phyloP scores from a whole-genome alignment of 768 basidiomycete genomes.

The Calocybe cyanea region DNA sequence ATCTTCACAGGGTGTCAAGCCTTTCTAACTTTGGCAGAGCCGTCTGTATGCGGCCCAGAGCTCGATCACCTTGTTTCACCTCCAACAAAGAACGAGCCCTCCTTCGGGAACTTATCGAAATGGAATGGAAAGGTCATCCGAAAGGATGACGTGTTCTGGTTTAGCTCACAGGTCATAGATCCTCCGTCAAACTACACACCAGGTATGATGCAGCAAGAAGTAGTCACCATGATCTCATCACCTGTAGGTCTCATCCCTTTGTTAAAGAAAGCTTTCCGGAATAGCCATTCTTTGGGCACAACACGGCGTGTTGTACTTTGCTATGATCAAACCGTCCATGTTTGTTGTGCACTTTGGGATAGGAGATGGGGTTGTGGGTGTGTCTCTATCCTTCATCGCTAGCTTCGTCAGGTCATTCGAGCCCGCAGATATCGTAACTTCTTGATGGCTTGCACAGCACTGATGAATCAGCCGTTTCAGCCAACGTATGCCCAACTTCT shows the following conservation, averaged over 20 bases:
- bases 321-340: slow-evolving; percentile 56
- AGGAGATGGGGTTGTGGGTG: slow-evolving; percentile 71
- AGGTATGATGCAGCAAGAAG: slow-evolving; percentile 32
- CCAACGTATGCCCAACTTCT: slow-evolving; percentile 60
- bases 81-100: background rate
- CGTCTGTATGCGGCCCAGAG: too few relatives aligned
- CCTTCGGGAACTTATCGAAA: background rate
- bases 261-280: slow-evolving; percentile 51
- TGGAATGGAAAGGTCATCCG: slow-evolving; percentile 7
- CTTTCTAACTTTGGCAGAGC: too few relatives aligned
- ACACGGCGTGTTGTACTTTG: slow-evolving; percentile 63
- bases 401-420: background rate
- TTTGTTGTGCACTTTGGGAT: slow-evolving; percentile 59
- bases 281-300: slow-evolving; percentile 44
- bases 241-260: slow-evolving; percentile 59
- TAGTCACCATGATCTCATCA: background rate
- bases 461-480: slow-evolving; percentile 65
- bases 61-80: background rate
- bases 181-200: slow-evolving; percentile 60
- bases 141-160: slow-evolving; percentile 63
- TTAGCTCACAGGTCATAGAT: slow-evolving; percentile 34
- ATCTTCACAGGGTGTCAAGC: background rate
- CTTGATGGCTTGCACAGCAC: slow-evolving; percentile 68
- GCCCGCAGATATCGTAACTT: slow-evolving; percentile 73
- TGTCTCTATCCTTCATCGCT: background rate